Conservation (phyloP, 305 asterid genomes). For the Salvia sclarea region DNA sequence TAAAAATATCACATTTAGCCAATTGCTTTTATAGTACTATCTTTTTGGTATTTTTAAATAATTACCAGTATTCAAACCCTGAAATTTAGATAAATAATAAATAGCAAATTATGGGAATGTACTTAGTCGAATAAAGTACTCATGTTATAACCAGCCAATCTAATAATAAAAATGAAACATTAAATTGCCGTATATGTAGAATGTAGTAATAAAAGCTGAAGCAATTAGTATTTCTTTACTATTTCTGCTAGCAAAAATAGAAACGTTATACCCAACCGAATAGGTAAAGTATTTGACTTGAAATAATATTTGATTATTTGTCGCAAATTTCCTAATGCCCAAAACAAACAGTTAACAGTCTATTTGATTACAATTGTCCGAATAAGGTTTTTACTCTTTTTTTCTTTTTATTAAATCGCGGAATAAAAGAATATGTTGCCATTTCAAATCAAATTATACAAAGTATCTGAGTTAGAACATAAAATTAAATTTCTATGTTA, state of each 20-base stretch:
- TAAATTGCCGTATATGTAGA: neutral
- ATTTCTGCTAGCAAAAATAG: neutral
- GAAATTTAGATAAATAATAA: neutral
- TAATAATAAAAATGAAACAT: neutral
- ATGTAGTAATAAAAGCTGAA: neutral
- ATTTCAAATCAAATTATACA: no score
- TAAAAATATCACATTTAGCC: no score
- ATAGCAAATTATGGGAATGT: neutral
- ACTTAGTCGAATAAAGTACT: neutral
- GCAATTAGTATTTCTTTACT: neutral
- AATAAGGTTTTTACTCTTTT: neutral
- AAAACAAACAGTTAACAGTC: neutral
- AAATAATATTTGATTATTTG: neutral
- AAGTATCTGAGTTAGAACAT: no score
- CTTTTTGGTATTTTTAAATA: neutral
- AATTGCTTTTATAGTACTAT: neutral
- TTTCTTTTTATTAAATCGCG: no score
- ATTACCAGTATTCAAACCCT: neutral
- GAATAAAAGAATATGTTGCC: no score
- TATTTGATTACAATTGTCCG: neutral
- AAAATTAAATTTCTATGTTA: no score
- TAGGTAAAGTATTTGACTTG: neutral
- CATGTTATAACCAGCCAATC: neutral
- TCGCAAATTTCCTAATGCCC: neutral
- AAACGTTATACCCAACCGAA: neutral